Evolutionary conservation across 176 grass and related monocot species (phyloP), one percentile per base, ranked within the genome.

Genomic region (Miscanthus lutarioriparius): DNA sequence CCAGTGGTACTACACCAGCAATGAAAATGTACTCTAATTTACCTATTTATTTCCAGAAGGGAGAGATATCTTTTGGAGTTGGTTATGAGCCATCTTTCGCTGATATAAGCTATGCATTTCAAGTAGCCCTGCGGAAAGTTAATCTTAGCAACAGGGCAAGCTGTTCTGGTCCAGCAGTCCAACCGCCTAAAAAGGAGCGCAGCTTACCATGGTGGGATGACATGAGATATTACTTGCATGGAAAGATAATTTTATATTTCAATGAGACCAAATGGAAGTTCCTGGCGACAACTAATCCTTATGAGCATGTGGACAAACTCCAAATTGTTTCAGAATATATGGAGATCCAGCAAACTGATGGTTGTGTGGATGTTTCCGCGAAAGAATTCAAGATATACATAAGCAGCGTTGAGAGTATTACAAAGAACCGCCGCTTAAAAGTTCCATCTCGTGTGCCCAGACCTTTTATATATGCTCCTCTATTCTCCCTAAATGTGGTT

Each of bases 201-300:
- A 99, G 93, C 74, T 94, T 99, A 82, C 96, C 93, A 67, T 99
- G 96, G 96, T 99, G 96, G 96, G 96, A 99, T 77, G 96, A 99
- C 76, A 84, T 94, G 78, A 90, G 96, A 87, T 99, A 99, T 75
- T 99, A 99, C 82, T 92, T 99, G 67, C 96, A 99, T 86, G 96
- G 96, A 67, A 96, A 94, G 77, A 92, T 91, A 82, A 67, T 91
- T 54, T 85, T 99, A 64, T 91, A 91, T 84, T 99, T 99, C 67
- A 94, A 88, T 17, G 89, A 92, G 51, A 99, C 93, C 33, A 88
- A 49, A 85, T 99, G 96, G 96, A 99, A 94, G 85, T 87, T 96
- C 39, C 91, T 96, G 56, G 91, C 89, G 19, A 94, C 96, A 61
- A 94, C 93, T 48, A 94, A 96, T 90, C 96, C 96, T 81, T 99